A percentile compares a stretch with the other conserved stretches of the same genome.
Conservation (phyloP, 23 red algal species). For the Gracilariopsis chorda region DNA sequence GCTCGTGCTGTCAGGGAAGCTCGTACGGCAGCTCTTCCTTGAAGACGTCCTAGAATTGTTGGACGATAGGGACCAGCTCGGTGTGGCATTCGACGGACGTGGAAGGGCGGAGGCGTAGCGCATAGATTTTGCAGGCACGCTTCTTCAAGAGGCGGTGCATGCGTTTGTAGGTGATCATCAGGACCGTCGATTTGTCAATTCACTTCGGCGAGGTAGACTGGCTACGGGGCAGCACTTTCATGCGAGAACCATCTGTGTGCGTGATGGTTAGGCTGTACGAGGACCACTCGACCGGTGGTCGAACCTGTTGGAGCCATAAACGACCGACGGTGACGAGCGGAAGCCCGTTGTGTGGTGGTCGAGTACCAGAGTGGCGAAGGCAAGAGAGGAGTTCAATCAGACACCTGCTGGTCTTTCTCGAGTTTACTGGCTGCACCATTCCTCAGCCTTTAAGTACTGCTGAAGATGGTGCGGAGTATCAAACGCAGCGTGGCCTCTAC, state of each 20-base stretch:
- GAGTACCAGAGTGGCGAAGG: too few relatives aligned
- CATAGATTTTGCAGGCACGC: background rate
- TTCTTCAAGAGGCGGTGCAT: background rate
- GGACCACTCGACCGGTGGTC: background rate
- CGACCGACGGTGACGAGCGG: background rate
- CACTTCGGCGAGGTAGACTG: background rate
- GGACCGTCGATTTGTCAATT: background rate
- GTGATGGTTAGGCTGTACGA: background rate
- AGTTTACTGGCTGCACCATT: too few relatives aligned
- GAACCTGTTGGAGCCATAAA: background rate
- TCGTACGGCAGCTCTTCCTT: background rate
- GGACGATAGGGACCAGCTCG: background rate
- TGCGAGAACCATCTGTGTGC: background rate
- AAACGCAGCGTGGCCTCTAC: too few relatives aligned
- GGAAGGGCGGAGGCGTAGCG: background rate
- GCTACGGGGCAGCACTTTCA: background rate
- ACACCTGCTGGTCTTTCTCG: too few relatives aligned
- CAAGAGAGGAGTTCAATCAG: too few relatives aligned
- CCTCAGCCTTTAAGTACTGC: too few relatives aligned
- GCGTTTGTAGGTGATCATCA: background rate
- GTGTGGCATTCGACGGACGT: background rate
- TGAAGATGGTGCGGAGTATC: too few relatives aligned
- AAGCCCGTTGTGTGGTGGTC: background rate
- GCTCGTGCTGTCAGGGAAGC: background rate
- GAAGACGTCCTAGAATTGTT: slow-evolving; percentile 4